Evolutionary conservation across 2,329 filamentous ascomycete species (phyloP).

Genomic region (Curvularia eragrostidis): DNA sequence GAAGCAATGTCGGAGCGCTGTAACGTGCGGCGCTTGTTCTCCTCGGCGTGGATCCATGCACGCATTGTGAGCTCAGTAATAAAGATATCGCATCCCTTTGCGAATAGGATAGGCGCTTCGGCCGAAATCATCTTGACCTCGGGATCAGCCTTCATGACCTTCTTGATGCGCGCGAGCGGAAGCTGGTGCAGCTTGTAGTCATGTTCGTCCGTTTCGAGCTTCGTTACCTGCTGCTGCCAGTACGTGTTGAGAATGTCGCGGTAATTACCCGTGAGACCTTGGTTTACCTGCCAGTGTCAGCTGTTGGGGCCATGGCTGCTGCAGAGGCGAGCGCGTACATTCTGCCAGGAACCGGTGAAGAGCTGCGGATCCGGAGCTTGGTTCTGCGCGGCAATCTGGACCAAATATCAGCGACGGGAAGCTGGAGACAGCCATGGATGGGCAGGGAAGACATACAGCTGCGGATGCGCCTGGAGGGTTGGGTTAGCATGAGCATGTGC

Average conservation of each 20-base stretch:
- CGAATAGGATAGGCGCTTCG: conserved; percentile 95
- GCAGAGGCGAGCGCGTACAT: conserved; percentile 63
- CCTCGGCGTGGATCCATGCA: conserved; percentile 98
- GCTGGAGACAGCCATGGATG: conserved; percentile 18
- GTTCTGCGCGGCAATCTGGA: conserved; percentile 82
- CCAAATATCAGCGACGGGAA: conserved; percentile 41
- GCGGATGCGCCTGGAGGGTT: conserved; percentile 67
- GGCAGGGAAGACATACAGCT: conserved; percentile 60
- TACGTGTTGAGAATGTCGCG: conserved; percentile 98
- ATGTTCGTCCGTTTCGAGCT: conserved; percentile 92
- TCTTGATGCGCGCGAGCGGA: conserved; percentile 97
- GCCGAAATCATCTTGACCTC: conserved; percentile 99
- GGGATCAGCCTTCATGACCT: conserved; percentile 99
- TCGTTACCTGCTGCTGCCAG: conserved; percentile 98
- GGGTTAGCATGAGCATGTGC: conserved; percentile 27
- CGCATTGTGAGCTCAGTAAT: conserved; percentile 99
- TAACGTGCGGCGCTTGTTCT: conserved; percentile 95
- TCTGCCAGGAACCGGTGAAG: conserved; percentile 94
- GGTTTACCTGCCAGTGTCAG: conserved; percentile 74
- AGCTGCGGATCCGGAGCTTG: conserved; percentile 88
- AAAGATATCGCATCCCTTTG: conserved; percentile 98
- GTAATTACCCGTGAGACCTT: conserved; percentile 89
- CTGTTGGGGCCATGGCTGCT: conserved; percentile 2
- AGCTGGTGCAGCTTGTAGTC: conserved; percentile 99
- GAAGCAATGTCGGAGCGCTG: conserved; percentile 97